Base-by-base conservation (phyloP, 2,329 filamentous ascomycete species). In the Rugonectria rugulosa region DNA sequence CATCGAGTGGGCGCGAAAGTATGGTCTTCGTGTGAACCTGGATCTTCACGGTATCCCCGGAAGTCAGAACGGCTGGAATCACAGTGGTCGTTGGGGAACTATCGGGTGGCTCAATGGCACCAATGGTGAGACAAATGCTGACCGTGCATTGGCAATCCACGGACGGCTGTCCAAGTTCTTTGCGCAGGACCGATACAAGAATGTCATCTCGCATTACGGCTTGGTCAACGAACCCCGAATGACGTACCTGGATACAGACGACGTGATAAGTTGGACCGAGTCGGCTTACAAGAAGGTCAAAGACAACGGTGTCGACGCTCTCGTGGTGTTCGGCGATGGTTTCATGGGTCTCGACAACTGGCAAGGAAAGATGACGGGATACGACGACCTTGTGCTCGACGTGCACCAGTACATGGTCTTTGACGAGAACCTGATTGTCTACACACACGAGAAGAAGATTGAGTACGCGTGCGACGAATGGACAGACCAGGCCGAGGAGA, bases 391-490 rank as follows among this genome's bases (percentile, higher is more conserved):
- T 62, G 84, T 96, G 15, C 85, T 99, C n/a, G 95, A 99, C 75
- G 95, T 96, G 31, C 95, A 99, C 76, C 94, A 98, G 74, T 99
- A 99, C 74, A 91, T 96, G 69, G 97, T 97, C 73, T 99, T 99
- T 83, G 97, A 99, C 80, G 85, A 86, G 32, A 87, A 89, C 62
- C 91, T 96, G 73, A 89, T 99, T 69, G 84, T 86, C 42, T 88
- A 89, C 69, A 88, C 88, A 52, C 95, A 98, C 77, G 82, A 88
- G 51, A 83, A 88, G 63, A 97, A 97, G 77, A 82, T 98, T 53
- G 81, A 89, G 57, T 96, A 96, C 70, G 92, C 94, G 4, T 99
- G 95, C 77, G 78, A 83, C 15, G 92, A 87, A 49, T 99, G 95
- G 95, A 89, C 90, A 4, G 72, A 88, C 65, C 92, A 98, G 79